phyloP scores from a whole-genome alignment of 2,329 filamentous ascomycete species.

The Ophiocordyceps camponoti-floridani region DNA sequence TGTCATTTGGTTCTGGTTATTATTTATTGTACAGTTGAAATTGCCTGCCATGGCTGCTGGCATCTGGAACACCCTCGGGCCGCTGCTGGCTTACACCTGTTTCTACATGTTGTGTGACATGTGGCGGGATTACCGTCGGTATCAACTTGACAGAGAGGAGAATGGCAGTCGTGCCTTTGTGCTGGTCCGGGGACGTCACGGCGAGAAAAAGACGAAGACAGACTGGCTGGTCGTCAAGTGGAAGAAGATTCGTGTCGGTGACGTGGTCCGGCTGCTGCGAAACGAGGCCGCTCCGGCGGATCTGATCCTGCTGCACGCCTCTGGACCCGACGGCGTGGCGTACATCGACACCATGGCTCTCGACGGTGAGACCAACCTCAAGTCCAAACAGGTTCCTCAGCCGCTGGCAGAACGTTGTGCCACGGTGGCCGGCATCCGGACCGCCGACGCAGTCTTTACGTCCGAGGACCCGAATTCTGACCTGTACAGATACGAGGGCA shows the following conservation, averaged over 20 bases:
- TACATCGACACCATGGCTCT: conserved; percentile 76
- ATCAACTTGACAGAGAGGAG: conserved; percentile 66
- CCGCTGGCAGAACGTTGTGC: conserved; percentile 39
- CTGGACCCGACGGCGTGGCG: conserved; percentile 60
- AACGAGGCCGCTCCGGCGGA: conserved; percentile 75
- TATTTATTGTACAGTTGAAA: conserved; percentile 40
- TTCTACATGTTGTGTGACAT: conserved; percentile 75
- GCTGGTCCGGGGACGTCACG: conserved; percentile 24
- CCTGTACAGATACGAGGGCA: conserved; percentile 60
- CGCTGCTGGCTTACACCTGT: conserved; percentile 57
- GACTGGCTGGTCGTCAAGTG: conserved; percentile 32
- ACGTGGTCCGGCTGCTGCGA: conserved; percentile 32
- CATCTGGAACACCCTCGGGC: conserved; percentile 55
- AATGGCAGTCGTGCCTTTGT: conserved; percentile 39
- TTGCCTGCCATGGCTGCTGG: conserved; percentile 16
- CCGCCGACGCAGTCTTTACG: conserved; percentile 41
- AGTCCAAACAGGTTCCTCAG: conserved; percentile 52
- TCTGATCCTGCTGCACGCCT: conserved; percentile 58
- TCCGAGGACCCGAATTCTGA: conserved; percentile 62
- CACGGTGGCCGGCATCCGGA: conserved; percentile 32
- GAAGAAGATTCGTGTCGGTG: conserved; percentile 29
- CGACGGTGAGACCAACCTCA: conserved; percentile 68
- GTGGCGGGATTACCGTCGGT: conserved; percentile 66
- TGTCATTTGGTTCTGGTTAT: conserved; percentile 66
- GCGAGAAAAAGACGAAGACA: conserved; percentile 35